Evolutionary conservation across 2,329 filamentous ascomycete genomes (phyloP).

Genomic region (Grosmannia clavigera): DNA sequence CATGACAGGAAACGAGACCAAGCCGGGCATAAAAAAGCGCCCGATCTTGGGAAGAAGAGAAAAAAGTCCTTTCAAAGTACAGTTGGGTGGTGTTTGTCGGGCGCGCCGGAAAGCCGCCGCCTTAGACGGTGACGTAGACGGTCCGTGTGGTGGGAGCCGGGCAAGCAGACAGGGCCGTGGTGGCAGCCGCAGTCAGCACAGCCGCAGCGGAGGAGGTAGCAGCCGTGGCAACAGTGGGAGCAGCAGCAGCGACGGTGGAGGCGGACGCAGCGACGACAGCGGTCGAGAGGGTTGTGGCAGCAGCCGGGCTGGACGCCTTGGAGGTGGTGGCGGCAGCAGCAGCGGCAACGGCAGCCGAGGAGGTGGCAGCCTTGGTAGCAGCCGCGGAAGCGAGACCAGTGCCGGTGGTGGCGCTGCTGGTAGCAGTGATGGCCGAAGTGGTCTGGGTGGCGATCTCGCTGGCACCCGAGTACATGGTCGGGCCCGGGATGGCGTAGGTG

Average conservation of each 20-base stretch:
- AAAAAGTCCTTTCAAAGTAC: neutral
- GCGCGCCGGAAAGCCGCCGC: neutral
- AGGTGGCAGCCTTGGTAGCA: neutral
- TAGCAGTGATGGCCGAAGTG: constrained; percentile 11
- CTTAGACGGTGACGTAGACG: constrained; percentile 23
- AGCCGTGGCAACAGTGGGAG: neutral
- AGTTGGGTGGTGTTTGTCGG: neutral
- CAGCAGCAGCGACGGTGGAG: neutral
- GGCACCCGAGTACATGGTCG: constrained; percentile 16
- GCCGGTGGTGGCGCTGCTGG: constrained; percentile 2
- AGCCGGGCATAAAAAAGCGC: neutral
- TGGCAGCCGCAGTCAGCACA: neutral
- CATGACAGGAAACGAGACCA: neutral
- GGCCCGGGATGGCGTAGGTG: constrained; percentile 11
- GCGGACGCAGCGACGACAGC: neutral
- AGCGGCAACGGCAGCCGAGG: neutral
- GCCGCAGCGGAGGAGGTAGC: neutral
- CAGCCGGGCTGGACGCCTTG: neutral
- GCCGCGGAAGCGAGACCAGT: neutral
- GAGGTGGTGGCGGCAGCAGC: neutral
- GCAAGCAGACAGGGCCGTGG: neutral
- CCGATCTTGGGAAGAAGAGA: neutral
- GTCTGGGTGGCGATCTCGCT: constrained; percentile 13
- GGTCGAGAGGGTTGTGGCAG: neutral
- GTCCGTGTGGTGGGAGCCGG: neutral